These are phyloP conservation scores for Brasenia schreberi DNA, from an alignment of 164 flowering plant species.

Conservation along the genomic window DNA sequence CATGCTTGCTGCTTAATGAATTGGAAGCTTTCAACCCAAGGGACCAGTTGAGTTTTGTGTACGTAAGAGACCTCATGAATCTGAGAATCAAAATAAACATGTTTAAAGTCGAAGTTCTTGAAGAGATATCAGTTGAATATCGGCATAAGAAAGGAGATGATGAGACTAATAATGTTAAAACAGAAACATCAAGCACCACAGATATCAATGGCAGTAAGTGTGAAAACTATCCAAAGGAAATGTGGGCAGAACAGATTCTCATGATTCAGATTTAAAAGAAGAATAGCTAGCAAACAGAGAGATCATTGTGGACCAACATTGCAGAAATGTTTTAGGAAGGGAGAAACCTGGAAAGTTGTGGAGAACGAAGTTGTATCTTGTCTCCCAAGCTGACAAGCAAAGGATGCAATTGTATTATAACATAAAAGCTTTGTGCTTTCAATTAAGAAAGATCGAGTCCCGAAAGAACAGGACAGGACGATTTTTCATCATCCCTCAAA, in stretches of 20 bases:
- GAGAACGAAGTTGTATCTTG: too few species aligned
- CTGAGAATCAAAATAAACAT: constrained; percentile 65
- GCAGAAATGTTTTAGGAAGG: too few species aligned
- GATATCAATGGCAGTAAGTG: constrained; percentile 26
- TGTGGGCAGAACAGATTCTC: constrained; percentile 69
- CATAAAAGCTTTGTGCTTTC: too few species aligned
- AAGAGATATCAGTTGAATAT: constrained; percentile 61
- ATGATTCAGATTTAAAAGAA: constrained; percentile 12
- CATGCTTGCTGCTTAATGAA: constrained; percentile 86
- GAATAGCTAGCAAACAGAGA: too few species aligned
- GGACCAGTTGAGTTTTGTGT: constrained; percentile 87
- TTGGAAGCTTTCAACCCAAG: constrained; percentile 87
- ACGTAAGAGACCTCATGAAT: constrained; percentile 65
- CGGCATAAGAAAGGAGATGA: constrained; percentile 47
- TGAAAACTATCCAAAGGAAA: constrained; percentile 28
- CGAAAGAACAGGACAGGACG: too few species aligned
- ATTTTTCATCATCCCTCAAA: too few species aligned
- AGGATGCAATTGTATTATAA: too few species aligned
- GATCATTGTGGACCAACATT: too few species aligned
- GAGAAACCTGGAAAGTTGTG: too few species aligned
- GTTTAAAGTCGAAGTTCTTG: constrained; percentile 84
- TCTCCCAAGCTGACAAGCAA: too few species aligned
- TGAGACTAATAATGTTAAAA: constrained; percentile 5
- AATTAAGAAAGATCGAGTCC: too few species aligned
- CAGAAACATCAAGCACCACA: constrained; percentile 13